These are phyloP conservation scores for Phaeosphaeriaceae sp. DNA, from an alignment of 2,329 filamentous ascomycete species.

Conservation along the genomic window DNA sequence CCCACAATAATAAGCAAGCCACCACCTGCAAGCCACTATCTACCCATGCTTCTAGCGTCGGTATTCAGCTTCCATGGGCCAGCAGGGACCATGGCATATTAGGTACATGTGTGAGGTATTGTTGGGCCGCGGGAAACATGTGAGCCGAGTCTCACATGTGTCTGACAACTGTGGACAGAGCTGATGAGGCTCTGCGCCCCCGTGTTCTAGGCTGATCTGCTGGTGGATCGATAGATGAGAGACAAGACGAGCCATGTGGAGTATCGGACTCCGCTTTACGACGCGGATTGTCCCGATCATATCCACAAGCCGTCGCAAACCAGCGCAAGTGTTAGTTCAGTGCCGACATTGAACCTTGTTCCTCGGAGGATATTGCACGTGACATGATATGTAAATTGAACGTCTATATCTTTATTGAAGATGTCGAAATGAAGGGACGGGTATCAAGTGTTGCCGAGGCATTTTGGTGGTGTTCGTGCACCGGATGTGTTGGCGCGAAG, in stretches of 20 bases:
- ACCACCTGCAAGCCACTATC: slow-evolving; percentile 4
- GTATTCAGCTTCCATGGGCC: slow-evolving; percentile 4
- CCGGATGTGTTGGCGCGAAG: too few relatives aligned
- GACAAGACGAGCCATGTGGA: not conserved
- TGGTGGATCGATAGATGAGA: not conserved
- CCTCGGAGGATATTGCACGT: not conserved
- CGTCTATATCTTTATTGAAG: not conserved
- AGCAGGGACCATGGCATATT: not conserved
- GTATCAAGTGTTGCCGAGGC: not conserved
- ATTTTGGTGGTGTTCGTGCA: not conserved
- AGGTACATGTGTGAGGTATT: not conserved
- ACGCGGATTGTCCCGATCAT: slow-evolving; percentile 1
- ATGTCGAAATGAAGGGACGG: not conserved
- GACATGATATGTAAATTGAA: not conserved
- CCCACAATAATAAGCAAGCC: slow-evolving; percentile 5
- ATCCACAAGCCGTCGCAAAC: not conserved
- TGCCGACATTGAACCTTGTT: not conserved
- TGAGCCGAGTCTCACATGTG: slow-evolving; percentile 1
- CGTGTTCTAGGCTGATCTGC: not conserved
- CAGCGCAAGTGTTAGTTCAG: not conserved
- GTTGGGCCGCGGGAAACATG: not conserved
- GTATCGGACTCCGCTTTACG: not conserved
- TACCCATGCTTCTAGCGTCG: slow-evolving; percentile 3
- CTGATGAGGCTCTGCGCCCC: not conserved
- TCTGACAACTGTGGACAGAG: not conserved